A percentile compares a stretch with the other conserved stretches of the same genome.
These are phyloP conservation scores for Pestalotiopsis sp. DNA, from an alignment of 2,329 filamentous ascomycete genomes.

Conservation along the genomic window DNA sequence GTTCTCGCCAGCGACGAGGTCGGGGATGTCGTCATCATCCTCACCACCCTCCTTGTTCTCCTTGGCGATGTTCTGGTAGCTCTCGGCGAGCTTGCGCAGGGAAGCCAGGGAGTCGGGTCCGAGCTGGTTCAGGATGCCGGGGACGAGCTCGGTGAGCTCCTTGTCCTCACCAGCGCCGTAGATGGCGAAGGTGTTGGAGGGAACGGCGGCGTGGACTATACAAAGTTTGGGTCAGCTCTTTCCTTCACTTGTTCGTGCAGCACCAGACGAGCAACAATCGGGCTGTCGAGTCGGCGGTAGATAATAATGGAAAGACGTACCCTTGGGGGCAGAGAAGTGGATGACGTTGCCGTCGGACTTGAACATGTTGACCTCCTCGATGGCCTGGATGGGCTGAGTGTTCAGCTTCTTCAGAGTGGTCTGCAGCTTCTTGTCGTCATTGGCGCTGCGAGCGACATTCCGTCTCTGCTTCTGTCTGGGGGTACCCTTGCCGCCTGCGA, in stretches of 20 bases:
- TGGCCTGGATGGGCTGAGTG: slow-evolving; percentile 98
- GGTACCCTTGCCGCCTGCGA: slow-evolving; percentile 85
- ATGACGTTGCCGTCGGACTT: slow-evolving; percentile 99
- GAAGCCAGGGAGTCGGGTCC: slow-evolving; percentile 97
- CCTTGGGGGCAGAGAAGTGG: slow-evolving; percentile 97
- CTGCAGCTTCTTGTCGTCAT: slow-evolving; percentile 99
- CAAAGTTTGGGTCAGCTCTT: not conserved
- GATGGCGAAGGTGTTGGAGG: slow-evolving; percentile 99
- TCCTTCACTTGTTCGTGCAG: not conserved
- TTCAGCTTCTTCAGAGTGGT: slow-evolving; percentile 98
- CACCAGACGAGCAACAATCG: not conserved
- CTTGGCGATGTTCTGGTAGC: slow-evolving; percentile 99
- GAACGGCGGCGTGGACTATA: slow-evolving; percentile 92
- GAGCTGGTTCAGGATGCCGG: slow-evolving; percentile 99
- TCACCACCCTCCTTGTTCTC: slow-evolving; percentile 80
- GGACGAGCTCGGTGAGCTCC: slow-evolving; percentile 98
- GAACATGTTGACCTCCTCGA: slow-evolving; percentile 99
- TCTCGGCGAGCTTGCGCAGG: slow-evolving; percentile 97
- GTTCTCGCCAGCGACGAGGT: slow-evolving; percentile 95
- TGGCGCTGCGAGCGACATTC: slow-evolving; percentile 87
- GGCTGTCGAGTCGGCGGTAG: slow-evolving; percentile 74
- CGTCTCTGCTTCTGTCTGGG: slow-evolving; percentile 98
- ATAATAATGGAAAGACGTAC: slow-evolving; percentile 54
- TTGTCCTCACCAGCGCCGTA: slow-evolving; percentile 99
- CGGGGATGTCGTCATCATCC: slow-evolving; percentile 92